phyloP scores from a whole-genome alignment of 2,329 filamentous ascomycete genomes.

The Fusarium virguliforme region DNA sequence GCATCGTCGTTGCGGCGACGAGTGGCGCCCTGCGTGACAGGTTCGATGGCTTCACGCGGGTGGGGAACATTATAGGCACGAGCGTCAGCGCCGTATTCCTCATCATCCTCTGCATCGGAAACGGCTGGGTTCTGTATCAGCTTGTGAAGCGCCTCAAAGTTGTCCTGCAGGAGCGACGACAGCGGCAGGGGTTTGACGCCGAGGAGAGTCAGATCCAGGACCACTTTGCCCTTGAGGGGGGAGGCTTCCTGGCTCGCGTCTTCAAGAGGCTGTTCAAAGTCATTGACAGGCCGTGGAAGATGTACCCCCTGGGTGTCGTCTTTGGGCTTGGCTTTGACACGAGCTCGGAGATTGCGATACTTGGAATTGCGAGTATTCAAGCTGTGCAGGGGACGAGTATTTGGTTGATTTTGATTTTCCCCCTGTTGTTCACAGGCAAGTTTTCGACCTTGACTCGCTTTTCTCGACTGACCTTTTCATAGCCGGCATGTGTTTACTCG shows the following conservation, averaged over 20 bases:
- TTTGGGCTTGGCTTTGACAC: slow-evolving; percentile 97
- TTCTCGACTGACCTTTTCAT: slow-evolving; percentile 2
- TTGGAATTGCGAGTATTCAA: slow-evolving; percentile 92
- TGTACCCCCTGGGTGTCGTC: slow-evolving; percentile 91
- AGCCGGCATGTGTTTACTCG: slow-evolving; percentile 95
- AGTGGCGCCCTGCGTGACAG: slow-evolving; percentile 85
- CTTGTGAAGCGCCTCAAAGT: slow-evolving; percentile 78
- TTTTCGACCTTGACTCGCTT: slow-evolving; percentile 14
- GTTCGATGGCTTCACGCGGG: slow-evolving; percentile 83
- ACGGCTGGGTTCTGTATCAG: slow-evolving; percentile 87
- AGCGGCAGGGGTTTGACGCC: slow-evolving; percentile 50
- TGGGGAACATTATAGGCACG: slow-evolving; percentile 92
- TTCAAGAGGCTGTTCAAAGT: slow-evolving; percentile 84
- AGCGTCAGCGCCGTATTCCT: slow-evolving; percentile 88
- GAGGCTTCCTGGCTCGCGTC: slow-evolving; percentile 80
- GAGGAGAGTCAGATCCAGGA: slow-evolving; percentile 53
- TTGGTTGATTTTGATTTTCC: slow-evolving; percentile 95
- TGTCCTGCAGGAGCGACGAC: slow-evolving; percentile 65
- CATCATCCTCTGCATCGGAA: slow-evolving; percentile 85
- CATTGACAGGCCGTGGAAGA: slow-evolving; percentile 88
- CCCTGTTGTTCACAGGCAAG: slow-evolving; percentile 86
- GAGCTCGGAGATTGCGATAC: slow-evolving; percentile 90
- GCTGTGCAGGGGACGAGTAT: slow-evolving; percentile 88
- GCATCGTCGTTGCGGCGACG: slow-evolving; percentile 91
- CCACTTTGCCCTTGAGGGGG: slow-evolving; percentile 80